These are phyloP conservation scores for Pezicula radicicola DNA, from an alignment of 2,329 filamentous ascomycete genomes.

Conservation along the genomic window DNA sequence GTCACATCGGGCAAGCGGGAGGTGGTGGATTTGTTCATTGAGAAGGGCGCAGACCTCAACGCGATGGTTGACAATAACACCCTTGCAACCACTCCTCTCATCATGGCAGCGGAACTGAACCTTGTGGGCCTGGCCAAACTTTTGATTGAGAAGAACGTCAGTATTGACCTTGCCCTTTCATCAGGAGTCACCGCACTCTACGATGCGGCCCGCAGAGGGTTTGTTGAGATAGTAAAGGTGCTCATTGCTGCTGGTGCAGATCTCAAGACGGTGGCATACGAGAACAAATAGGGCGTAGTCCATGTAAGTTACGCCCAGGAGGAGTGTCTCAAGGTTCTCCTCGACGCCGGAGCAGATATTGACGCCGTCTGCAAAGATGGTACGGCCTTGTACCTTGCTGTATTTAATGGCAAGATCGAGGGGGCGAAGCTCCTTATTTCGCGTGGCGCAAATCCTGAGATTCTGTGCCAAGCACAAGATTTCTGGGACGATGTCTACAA, in stretches of 20 bases:
- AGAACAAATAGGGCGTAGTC: constrained; percentile 9
- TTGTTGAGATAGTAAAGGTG: constrained; percentile 20
- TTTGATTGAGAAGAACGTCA: constrained; percentile 19
- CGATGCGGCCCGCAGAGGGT: constrained; percentile 20
- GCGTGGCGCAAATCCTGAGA: constrained; percentile 3
- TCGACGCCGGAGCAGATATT: neutral
- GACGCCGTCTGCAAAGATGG: neutral
- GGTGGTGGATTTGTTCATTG: constrained; percentile 9
- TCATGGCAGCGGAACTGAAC: neutral
- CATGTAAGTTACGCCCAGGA: neutral
- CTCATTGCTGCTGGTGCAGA: constrained; percentile 25
- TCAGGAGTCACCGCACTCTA: constrained; percentile 25
- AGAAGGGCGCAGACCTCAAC: constrained; percentile 7
- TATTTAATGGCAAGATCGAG: constrained; percentile 9
- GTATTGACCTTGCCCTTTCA: constrained; percentile 21
- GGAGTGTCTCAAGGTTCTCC: neutral
- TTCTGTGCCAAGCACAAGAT: neutral
- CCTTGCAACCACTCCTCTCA: neutral
- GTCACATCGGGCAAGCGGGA: neutral
- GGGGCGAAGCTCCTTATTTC: constrained; percentile 10
- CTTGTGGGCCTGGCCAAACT: constrained; percentile 13
- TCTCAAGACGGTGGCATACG: constrained; percentile 15
- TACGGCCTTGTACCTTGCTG: constrained; percentile 19
- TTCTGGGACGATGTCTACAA: neutral
- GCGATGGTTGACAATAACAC: neutral